Percentiles rank a stretch among this genome's conserved stretches.
phyloP scores from a whole-genome alignment of 805 yeast species.

The Wickerhamomyces queroliae region DNA sequence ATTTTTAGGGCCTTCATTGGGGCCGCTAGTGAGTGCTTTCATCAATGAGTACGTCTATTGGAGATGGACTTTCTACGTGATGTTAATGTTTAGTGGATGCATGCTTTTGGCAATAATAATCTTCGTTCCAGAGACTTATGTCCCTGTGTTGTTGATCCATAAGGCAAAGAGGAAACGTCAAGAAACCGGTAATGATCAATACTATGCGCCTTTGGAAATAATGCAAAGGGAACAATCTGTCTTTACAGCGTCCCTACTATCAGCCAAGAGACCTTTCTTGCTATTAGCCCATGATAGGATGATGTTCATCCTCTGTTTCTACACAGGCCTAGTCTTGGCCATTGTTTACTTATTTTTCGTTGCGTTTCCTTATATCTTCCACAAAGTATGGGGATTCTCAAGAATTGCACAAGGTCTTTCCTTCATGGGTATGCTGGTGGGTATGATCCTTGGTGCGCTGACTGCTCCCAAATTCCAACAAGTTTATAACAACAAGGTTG shows the following conservation, averaged over 20 bases:
- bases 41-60: slow-evolving; percentile 42
- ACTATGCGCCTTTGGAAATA: slow-evolving; percentile 32
- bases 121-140: slow-evolving; percentile 63
- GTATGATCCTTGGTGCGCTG: slow-evolving; percentile 41
- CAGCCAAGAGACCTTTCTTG: slow-evolving; percentile 47
- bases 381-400: slow-evolving; percentile 43
- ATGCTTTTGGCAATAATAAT: slow-evolving; percentile 37
- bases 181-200: slow-evolving; percentile 47
- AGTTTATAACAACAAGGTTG: slow-evolving; percentile 35
- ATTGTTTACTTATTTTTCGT: slow-evolving; percentile 61
- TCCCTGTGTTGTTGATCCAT: slow-evolving; percentile 41
- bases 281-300: slow-evolving; percentile 47
- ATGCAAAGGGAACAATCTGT: slow-evolving; percentile 37
- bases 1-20: slow-evolving; percentile 63
- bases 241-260: slow-evolving; percentile 32
- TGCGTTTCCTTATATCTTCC: slow-evolving; percentile 58
- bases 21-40: slow-evolving; percentile 59
- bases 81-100: slow-evolving; percentile 58
- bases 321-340: slow-evolving; percentile 53
- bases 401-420: slow-evolving; percentile 57
- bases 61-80: slow-evolving; percentile 68
- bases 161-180: slow-evolving; percentile 48
- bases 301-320: slow-evolving; percentile 46
- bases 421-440: slow-evolving; percentile 53
- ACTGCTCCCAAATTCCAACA: slow-evolving; percentile 39